Evolutionary conservation across 208 protist species (phyloP).

Genomic region (Crithidia acanthocephali): DNA sequence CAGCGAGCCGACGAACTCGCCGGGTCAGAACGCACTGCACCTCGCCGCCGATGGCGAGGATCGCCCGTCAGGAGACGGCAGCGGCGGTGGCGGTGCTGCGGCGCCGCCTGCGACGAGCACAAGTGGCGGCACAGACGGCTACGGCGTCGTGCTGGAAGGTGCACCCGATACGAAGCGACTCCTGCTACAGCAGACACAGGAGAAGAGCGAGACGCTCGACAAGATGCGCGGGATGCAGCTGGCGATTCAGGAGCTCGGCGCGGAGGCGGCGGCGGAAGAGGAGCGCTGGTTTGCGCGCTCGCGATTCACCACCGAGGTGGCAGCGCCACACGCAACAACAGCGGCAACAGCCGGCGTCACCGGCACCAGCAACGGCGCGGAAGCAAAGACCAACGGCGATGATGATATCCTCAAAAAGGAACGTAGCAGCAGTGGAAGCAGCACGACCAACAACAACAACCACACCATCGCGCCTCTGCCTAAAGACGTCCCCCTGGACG

Average conservation of each 20-base stretch:
- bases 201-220: constrained; percentile 42
- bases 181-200: constrained; percentile 25
- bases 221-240: constrained; percentile 63
- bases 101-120: background rate
- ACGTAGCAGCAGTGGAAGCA: background rate
- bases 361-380: too few relatives aligned
- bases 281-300: constrained; percentile 8
- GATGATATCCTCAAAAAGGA: too few relatives aligned
- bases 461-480: background rate
- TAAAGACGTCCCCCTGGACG: background rate
- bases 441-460: background rate
- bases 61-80: background rate
- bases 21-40: background rate
- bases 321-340: background rate
- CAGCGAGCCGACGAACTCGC: background rate
- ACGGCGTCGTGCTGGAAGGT: constrained; percentile 15
- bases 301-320: background rate
- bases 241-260: constrained; percentile 45
- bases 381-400: background rate
- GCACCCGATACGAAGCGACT: constrained; percentile 13
- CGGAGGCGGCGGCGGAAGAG: constrained; percentile 35
- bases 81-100: background rate
- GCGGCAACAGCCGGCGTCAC: background rate
- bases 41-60: background rate
- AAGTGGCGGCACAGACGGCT: background rate